phyloP scores from a whole-genome alignment of 768 basidiomycete species.

The Leucocoprinus birnbaumii region DNA sequence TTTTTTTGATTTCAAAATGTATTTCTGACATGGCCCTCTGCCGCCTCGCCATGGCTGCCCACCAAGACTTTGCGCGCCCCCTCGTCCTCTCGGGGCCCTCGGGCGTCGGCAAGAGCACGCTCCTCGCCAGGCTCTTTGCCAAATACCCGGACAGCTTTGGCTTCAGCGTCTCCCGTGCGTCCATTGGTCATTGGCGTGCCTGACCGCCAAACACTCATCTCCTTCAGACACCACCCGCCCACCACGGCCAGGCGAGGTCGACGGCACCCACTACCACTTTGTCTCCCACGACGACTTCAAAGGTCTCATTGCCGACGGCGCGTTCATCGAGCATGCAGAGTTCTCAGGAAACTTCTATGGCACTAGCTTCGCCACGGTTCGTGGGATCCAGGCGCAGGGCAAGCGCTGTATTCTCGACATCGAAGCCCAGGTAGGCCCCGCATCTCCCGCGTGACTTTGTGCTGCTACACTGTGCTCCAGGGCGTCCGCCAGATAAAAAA shows the following conservation, averaged over 20 bases:
- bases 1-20: neutral
- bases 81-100: slow-evolving; percentile 90
- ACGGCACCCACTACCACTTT: slow-evolving; percentile 89
- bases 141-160: slow-evolving; percentile 85
- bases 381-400: slow-evolving; percentile 61
- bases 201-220: slow-evolving; percentile 14
- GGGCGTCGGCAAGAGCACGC: slow-evolving; percentile 92
- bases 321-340: slow-evolving; percentile 93
- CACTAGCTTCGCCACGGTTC: slow-evolving; percentile 80
- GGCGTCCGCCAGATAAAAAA: slow-evolving; percentile 91
- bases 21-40: slow-evolving; percentile 3
- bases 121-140: slow-evolving; percentile 75
- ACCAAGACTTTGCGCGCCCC: slow-evolving; percentile 51
- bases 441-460: slow-evolving; percentile 4
- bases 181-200: slow-evolving; percentile 12
- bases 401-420: slow-evolving; percentile 93
- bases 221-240: slow-evolving; percentile 81
- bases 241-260: slow-evolving; percentile 76
- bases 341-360: slow-evolving; percentile 93
- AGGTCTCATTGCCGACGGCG: slow-evolving; percentile 60
- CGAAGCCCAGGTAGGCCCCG: slow-evolving; percentile 77
- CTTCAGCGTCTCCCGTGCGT: slow-evolving; percentile 89
- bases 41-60: slow-evolving; percentile 1
- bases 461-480: slow-evolving; percentile 34
- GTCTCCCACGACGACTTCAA: slow-evolving; percentile 70